Evolutionary conservation across 306 rosid species (phyloP).

Genomic region (Fragaria iinumae): DNA sequence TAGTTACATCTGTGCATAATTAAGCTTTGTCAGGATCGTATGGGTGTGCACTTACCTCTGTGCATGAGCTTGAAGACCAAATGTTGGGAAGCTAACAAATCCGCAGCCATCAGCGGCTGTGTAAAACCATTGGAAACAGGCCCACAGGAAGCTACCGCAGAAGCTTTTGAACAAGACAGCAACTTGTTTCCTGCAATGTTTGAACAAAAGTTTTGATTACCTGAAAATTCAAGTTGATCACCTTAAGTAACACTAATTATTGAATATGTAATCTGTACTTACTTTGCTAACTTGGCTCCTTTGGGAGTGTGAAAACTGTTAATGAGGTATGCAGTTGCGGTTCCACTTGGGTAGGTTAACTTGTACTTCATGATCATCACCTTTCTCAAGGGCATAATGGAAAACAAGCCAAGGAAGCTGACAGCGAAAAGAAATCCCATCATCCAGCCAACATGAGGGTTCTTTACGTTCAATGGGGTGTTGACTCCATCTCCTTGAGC

Average conservation of each 20-base stretch:
- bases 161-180: conserved; percentile 56
- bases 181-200: conserved; percentile 56
- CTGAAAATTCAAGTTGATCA: background rate
- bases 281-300: conserved; percentile 82
- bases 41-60: conserved; percentile 27
- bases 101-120: conserved; percentile 65
- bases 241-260: too few relatives aligned
- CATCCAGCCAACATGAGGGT: conserved; percentile 64
- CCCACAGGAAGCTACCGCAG: conserved; percentile 54
- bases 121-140: conserved; percentile 70
- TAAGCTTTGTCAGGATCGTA: conserved; percentile 28
- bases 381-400: conserved; percentile 74
- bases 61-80: conserved; percentile 58
- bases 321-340: conserved; percentile 80
- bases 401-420: conserved; percentile 74
- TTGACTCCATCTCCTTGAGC: conserved; percentile 48
- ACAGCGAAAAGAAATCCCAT: conserved; percentile 62
- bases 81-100: conserved; percentile 60
- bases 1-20: conserved; percentile 35
- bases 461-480: conserved; percentile 54
- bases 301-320: conserved; percentile 79
- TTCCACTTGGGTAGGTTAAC: conserved; percentile 77
- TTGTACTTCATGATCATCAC: conserved; percentile 72
- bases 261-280: conserved; percentile 4
- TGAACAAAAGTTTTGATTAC: background rate